Conservation (phyloP, 2,329 filamentous ascomycete genomes). For the Monilinia vaccinii-corymbosi region DNA sequence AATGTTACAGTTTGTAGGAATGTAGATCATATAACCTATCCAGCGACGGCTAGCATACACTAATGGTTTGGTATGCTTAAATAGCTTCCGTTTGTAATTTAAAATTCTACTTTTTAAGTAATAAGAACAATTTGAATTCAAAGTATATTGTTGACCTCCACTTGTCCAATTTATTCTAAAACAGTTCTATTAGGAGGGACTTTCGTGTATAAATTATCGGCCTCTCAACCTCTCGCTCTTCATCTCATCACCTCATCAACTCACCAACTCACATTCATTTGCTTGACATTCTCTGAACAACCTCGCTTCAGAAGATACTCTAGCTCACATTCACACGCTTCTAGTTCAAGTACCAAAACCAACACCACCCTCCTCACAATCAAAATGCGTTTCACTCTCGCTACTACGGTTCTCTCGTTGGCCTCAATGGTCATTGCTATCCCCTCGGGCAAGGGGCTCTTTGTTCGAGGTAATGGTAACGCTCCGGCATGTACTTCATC, state of each 20-base stretch:
- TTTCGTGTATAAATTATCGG: background rate
- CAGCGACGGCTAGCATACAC: too few species aligned
- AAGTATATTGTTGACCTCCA: too few species aligned
- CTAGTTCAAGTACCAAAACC: background rate
- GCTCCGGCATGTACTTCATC: conserved; percentile 2
- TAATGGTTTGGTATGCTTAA: too few species aligned
- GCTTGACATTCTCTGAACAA: conserved; percentile 1
- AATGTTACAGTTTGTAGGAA: background rate
- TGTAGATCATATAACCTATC: too few species aligned
- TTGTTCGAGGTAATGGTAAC: conserved; percentile 4
- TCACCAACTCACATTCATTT: background rate
- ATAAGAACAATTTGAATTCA: too few species aligned
- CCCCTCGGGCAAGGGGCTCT: conserved; percentile 10
- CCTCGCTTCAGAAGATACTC: background rate
- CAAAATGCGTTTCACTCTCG: conserved; percentile 25
- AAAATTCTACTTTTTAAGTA: too few species aligned
- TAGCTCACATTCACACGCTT: background rate
- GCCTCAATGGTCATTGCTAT: conserved; percentile 17
- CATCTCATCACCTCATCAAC: background rate
- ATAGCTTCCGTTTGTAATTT: too few species aligned
- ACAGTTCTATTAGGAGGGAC: too few species aligned
- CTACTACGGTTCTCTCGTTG: conserved; percentile 19
- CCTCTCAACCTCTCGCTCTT: background rate
- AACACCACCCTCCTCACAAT: background rate
- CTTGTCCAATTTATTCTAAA: too few species aligned